Percentiles rank a stretch among this genome's conserved stretches.
phyloP scores from a whole-genome alignment of 352 stramenopile species.

The Thalassiosira delicatula region DNA sequence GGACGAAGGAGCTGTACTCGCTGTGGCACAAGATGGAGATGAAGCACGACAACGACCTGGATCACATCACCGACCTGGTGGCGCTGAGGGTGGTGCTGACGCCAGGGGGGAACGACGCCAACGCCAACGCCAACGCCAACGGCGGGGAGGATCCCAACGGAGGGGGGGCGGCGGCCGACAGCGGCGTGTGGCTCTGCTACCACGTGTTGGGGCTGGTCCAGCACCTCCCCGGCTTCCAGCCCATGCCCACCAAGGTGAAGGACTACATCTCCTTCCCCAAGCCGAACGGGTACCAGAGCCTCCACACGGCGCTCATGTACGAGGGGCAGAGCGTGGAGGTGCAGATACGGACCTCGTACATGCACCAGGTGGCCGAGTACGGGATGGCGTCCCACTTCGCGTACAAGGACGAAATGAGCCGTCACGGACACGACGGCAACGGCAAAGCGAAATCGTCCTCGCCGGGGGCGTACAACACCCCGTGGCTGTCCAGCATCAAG shows the following conservation, averaged over 20 bases:
- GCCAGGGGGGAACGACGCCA: conserved; percentile 59
- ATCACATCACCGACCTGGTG: conserved; percentile 84
- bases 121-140: too few species aligned
- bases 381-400: conserved; percentile 85
- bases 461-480: too few species aligned
- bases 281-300: conserved; percentile 87
- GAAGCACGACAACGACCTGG: conserved; percentile 80
- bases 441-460: too few species aligned
- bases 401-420: conserved; percentile 80
- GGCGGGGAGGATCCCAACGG: conserved; percentile 49
- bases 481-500: conserved; percentile 85
- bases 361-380: conserved; percentile 86
- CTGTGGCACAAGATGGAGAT: conserved; percentile 87
- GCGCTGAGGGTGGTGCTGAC: conserved; percentile 81
- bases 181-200: conserved; percentile 84
- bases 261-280: conserved; percentile 89
- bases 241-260: conserved; percentile 83
- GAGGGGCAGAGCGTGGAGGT: conserved; percentile 85
- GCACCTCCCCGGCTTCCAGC: conserved; percentile 82
- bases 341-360: conserved; percentile 83
- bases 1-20: conserved; percentile 86
- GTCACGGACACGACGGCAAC: too few species aligned
- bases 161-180: too few species aligned
- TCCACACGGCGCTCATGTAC: conserved; percentile 85
- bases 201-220: conserved; percentile 85